Evolutionary conservation across 331 rosid species (phyloP).

Genomic region (Malus hybrid): DNA sequence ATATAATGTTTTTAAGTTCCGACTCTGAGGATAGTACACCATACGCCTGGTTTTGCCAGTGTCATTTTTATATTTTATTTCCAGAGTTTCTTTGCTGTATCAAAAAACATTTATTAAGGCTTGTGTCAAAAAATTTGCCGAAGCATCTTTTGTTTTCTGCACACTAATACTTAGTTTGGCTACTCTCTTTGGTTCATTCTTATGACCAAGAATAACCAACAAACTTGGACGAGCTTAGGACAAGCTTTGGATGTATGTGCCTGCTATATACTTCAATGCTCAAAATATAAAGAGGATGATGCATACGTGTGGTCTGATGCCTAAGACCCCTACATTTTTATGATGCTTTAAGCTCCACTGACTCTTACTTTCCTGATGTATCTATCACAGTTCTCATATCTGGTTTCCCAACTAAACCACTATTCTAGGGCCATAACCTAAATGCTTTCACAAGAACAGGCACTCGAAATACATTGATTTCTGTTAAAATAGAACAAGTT

Average conservation of each 20-base stretch:
- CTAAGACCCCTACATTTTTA: background rate
- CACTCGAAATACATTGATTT: background rate
- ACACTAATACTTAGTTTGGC: background rate
- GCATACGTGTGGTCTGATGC: background rate
- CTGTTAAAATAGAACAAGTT: background rate
- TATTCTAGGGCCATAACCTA: background rate
- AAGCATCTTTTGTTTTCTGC: background rate
- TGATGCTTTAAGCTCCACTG: background rate
- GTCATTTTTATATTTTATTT: too few relatives aligned
- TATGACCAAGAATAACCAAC: background rate
- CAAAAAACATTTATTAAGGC: too few relatives aligned
- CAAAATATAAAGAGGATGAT: background rate
- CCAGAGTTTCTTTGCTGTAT: too few relatives aligned
- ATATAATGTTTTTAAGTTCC: too few relatives aligned
- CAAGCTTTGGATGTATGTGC: background rate
- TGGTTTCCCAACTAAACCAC: background rate
- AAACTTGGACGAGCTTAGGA: background rate
- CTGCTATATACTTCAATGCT: background rate
- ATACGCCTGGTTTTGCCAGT: too few relatives aligned
- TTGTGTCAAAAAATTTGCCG: too few relatives aligned
- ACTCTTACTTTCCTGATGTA: background rate
- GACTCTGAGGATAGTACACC: too few relatives aligned
- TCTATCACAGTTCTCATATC: background rate
- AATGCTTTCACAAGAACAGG: background rate
- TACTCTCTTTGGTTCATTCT: background rate